Conservation (phyloP, 257 asterid genomes). For the Striga asiatica region DNA sequence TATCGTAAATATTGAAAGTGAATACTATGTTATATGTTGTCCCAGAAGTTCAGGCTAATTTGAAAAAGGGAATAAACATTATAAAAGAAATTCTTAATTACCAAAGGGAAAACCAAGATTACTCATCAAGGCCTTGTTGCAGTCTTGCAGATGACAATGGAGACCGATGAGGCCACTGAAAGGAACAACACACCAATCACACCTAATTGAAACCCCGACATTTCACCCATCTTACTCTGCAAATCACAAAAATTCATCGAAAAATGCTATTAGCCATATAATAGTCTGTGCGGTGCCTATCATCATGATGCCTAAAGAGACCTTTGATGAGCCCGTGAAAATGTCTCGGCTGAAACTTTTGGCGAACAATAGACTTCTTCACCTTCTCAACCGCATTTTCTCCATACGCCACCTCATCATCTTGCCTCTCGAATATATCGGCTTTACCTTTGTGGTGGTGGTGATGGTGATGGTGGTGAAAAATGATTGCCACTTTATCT, state of each 20-base stretch:
- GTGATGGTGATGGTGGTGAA: constrained; percentile 40
- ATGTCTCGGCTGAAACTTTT: constrained; percentile 19
- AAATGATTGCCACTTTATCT: constrained; percentile 39
- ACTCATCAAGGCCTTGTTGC: constrained; percentile 74
- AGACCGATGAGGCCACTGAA: constrained; percentile 70
- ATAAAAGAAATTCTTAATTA: too few species aligned
- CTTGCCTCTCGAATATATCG: constrained; percentile 7
- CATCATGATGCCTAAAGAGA: constrained; percentile 39
- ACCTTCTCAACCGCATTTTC: constrained; percentile 34
- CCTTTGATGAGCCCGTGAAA: constrained; percentile 42
- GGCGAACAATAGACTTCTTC: constrained; percentile 23
- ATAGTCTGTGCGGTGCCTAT: too few species aligned
- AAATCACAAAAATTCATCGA: not conserved
- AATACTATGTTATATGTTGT: too few species aligned
- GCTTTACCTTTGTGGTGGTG: constrained; percentile 18
- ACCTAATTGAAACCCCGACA: constrained; percentile 44
- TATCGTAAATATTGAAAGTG: too few species aligned
- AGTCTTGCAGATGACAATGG: constrained; percentile 72
- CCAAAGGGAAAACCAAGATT: constrained; percentile 73
- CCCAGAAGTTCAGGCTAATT: too few species aligned
- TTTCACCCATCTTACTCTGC: constrained; percentile 52
- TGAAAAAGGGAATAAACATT: too few species aligned
- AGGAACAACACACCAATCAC: constrained; percentile 55
- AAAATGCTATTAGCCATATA: not conserved
- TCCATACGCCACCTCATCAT: constrained; percentile 21